Percentiles rank a stretch among this genome's conserved stretches.
Evolutionary conservation across 768 basidiomycete genomes (phyloP).

Genomic region (Kwoniella europaea): DNA sequence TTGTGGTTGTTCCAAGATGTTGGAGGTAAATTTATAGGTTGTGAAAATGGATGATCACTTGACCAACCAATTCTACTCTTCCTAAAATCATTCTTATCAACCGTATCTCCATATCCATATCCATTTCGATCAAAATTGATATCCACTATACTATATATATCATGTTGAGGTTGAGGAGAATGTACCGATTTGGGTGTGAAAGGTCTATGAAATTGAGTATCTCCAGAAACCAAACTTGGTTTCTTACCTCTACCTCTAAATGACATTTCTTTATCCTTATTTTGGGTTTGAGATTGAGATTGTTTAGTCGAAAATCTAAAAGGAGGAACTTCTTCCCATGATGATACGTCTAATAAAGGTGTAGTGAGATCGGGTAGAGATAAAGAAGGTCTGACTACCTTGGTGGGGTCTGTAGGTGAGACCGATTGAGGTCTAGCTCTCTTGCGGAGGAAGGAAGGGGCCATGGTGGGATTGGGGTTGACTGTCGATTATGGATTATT

Average conservation of each 20-base stretch:
- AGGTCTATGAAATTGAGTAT: constrained; percentile 40
- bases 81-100: constrained; percentile 22
- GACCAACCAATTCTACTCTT: constrained; percentile 21
- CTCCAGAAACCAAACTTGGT: constrained; percentile 1
- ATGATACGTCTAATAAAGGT: constrained; percentile 40
- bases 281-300: not conserved
- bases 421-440: constrained; percentile 7
- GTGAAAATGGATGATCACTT: constrained; percentile 14
- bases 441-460: constrained; percentile 16
- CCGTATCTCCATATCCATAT: not conserved
- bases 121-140: not conserved
- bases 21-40: constrained; percentile 8
- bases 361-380: constrained; percentile 49
- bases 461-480: constrained; percentile 5
- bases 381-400: constrained; percentile 35
- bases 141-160: not conserved
- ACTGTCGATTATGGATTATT: not conserved
- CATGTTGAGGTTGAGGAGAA: not conserved
- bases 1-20: not conserved
- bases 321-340: constrained; percentile 42
- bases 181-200: constrained; percentile 30
- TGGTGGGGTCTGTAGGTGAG: not conserved
- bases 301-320: constrained; percentile 21
- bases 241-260: not conserved
- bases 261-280: not conserved